A percentile compares a stretch with the other conserved stretches of the same genome.
phyloP scores from a whole-genome alignment of 2,329 filamentous ascomycete species.

The Colletotrichum lini region DNA sequence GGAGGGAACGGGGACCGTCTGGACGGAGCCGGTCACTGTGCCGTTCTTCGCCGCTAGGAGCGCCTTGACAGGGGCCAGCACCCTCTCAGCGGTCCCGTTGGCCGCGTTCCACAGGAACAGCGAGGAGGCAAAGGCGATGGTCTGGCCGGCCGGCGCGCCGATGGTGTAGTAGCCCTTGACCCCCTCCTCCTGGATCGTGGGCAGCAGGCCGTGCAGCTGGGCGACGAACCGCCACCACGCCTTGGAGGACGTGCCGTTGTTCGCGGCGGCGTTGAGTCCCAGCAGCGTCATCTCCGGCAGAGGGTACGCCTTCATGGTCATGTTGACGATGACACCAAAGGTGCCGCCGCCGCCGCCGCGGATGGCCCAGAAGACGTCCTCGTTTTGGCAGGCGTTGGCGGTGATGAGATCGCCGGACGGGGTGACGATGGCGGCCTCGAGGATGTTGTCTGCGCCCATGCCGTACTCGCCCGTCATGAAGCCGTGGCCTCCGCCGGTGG shows the following conservation, averaged over 20 bases:
- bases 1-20: no score
- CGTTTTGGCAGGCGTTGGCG: conserved; percentile 58
- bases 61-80: neutral
- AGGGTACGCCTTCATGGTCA: no score
- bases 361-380: conserved; percentile 69
- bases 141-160: neutral
- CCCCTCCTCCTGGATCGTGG: neutral
- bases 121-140: neutral
- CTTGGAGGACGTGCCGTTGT: conserved; percentile 55
- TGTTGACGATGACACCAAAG: no score
- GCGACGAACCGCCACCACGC: conserved; percentile 8
- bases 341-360: conserved; percentile 37
- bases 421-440: conserved; percentile 60
- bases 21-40: neutral
- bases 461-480: no score
- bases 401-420: conserved; percentile 57
- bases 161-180: conserved; percentile 17
- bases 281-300: no score
- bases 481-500: no score
- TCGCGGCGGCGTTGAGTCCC: conserved; percentile 37
- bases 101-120: neutral
- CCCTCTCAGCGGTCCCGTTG: neutral
- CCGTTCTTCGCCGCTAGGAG: neutral
- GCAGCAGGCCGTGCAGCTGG: neutral
- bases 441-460: conserved; percentile 56